These are phyloP conservation scores for Candida methanosorbosa DNA, from an alignment of 805 yeast genomes.

Conservation along the genomic window DNA sequence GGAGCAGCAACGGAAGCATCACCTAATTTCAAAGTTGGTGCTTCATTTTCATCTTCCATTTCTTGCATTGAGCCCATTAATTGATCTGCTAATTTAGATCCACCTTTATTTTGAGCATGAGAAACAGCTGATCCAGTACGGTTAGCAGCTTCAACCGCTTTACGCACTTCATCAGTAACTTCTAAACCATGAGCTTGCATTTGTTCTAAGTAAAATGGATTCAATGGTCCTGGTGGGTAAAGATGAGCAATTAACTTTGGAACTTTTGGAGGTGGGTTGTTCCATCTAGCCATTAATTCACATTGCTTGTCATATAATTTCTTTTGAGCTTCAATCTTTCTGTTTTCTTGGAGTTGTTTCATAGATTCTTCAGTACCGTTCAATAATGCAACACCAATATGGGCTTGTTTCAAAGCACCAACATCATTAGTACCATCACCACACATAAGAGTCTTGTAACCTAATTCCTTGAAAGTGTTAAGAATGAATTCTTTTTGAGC, in stretches of 20 bases:
- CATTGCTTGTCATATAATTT: slow-evolving; percentile 79
- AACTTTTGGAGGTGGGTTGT: slow-evolving; percentile 72
- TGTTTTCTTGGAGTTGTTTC: slow-evolving; percentile 79
- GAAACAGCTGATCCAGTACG: slow-evolving; percentile 17
- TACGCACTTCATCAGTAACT: slow-evolving; percentile 66
- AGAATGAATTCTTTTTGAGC: slow-evolving; percentile 88
- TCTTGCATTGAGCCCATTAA: slow-evolving; percentile 46
- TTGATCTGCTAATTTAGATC: slow-evolving; percentile 51
- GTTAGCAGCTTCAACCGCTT: slow-evolving; percentile 47
- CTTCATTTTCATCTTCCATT: slow-evolving; percentile 63
- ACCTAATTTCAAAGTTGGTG: slow-evolving; percentile 89
- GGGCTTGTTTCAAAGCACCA: slow-evolving; percentile 98
- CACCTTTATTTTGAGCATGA: slow-evolving; percentile 25
- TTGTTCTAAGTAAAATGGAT: slow-evolving; percentile 82
- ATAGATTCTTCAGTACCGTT: slow-evolving; percentile 95
- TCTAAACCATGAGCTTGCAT: slow-evolving; percentile 76
- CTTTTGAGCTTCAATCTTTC: slow-evolving; percentile 54
- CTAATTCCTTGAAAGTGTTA: slow-evolving; percentile 73
- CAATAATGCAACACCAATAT: slow-evolving; percentile 94
- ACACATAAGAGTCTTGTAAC: slow-evolving; percentile 94
- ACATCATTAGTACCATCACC: slow-evolving; percentile 99
- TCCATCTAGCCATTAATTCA: slow-evolving; percentile 72
- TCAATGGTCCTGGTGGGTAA: slow-evolving; percentile 91
- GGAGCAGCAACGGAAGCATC: slow-evolving; percentile 99
- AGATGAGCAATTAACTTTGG: slow-evolving; percentile 87